A percentile compares a stretch with the other conserved stretches of the same genome.
These are phyloP conservation scores for Mesostigma viride DNA, from an alignment of 139 green algal species.

Conservation along the genomic window DNA sequence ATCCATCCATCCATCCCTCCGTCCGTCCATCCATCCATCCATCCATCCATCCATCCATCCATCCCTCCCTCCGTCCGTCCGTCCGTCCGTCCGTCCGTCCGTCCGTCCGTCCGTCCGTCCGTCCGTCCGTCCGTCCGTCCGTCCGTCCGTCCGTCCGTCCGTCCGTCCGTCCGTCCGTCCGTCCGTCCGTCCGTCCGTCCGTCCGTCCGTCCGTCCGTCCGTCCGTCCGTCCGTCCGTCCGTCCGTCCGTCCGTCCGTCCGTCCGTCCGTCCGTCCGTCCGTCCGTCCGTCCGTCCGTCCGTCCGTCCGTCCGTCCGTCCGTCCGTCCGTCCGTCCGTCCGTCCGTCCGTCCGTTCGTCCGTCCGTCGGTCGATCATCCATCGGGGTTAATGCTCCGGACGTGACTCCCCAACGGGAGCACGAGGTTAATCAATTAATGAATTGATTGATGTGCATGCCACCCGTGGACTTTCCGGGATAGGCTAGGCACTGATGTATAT, in stretches of 20 bases:
- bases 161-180: not conserved
- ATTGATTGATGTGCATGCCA: too few species aligned
- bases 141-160: slow-evolving; percentile 8
- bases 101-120: slow-evolving; percentile 16
- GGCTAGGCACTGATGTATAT: too few species aligned
- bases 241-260: slow-evolving; percentile 5
- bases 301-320: not conserved
- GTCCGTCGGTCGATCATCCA: not conserved
- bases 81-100: slow-evolving; percentile 18
- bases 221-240: slow-evolving; percentile 5
- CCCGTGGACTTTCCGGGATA: too few species aligned
- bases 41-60: too few species aligned
- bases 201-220: not conserved
- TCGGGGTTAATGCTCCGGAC: too few species aligned
- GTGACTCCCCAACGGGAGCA: too few species aligned
- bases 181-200: not conserved
- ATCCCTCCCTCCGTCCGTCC: too few species aligned
- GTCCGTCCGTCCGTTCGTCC: too few species aligned
- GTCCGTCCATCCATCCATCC: too few species aligned
- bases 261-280: not conserved
- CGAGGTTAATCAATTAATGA: too few species aligned
- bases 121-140: slow-evolving; percentile 13
- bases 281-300: not conserved
- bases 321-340: not conserved
- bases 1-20: too few species aligned